phyloP scores from a whole-genome alignment of 805 yeast genomes.

The Yarrowia alimentaria region DNA sequence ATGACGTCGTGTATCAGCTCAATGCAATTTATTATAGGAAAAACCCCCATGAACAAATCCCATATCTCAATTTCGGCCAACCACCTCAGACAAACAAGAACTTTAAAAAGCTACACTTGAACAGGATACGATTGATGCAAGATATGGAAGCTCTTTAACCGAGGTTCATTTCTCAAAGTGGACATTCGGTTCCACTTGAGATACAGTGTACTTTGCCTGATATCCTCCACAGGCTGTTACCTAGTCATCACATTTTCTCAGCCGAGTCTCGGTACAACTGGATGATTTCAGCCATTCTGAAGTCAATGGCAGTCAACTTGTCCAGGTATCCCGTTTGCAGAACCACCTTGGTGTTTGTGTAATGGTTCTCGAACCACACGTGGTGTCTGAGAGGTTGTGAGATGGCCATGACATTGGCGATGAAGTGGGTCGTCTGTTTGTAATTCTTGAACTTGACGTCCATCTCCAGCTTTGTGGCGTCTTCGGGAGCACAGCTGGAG shows the following conservation, averaged over 20 bases:
- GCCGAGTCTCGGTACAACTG: conserved; percentile 12
- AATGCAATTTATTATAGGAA: no score
- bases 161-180: no score
- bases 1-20: no score
- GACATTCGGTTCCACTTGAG: no score
- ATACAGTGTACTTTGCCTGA: no score
- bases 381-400: conserved; percentile 26
- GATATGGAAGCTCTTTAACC: no score
- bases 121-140: no score
- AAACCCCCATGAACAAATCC: no score
- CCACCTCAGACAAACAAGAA: no score
- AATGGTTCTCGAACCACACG: conserved; percentile 24
- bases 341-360: conserved; percentile 18
- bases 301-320: conserved; percentile 24
- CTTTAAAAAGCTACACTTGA: no score
- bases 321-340: conserved; percentile 23
- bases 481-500: background rate
- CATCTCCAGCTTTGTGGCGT: conserved; percentile 10
- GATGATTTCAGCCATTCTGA: conserved; percentile 23
- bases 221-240: no score
- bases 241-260: background rate
- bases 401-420: conserved; percentile 25
- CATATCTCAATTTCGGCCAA: no score
- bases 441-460: conserved; percentile 24
- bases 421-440: conserved; percentile 23